Evolutionary conservation across 805 yeast genomes (phyloP).

Genomic region (Teunomyces stri): DNA sequence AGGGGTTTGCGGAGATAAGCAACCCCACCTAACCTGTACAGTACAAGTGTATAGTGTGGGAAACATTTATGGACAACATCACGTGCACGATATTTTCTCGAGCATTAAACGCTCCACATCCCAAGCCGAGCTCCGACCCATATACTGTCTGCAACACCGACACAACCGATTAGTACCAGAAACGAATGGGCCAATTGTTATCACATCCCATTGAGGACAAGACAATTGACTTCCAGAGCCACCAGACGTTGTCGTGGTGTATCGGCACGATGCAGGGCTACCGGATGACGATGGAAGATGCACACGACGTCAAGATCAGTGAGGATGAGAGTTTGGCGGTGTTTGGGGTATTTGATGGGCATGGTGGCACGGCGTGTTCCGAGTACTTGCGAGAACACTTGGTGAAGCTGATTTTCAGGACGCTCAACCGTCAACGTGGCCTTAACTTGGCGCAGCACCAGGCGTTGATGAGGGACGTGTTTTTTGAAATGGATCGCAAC

Average conservation of each 20-base stretch:
- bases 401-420: slow-evolving; percentile 32
- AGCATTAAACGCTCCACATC: background rate
- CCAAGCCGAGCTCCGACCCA: background rate
- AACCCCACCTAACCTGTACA: no score
- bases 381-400: slow-evolving; percentile 47
- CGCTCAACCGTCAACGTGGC: slow-evolving; percentile 14
- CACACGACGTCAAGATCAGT: slow-evolving; percentile 54
- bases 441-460: slow-evolving; percentile 13
- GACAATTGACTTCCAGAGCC: slow-evolving; percentile 47
- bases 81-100: background rate
- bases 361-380: slow-evolving; percentile 70
- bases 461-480: slow-evolving; percentile 27
- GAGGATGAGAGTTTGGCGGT: slow-evolving; percentile 44
- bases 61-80: background rate
- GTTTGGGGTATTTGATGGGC: slow-evolving; percentile 80
- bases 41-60: no score
- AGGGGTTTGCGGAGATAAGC: background rate
- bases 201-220: slow-evolving; percentile 76
- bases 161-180: background rate
- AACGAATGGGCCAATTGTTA: slow-evolving; percentile 65
- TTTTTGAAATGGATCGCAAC: slow-evolving; percentile 36
- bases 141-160: background rate
- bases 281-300: slow-evolving; percentile 73
- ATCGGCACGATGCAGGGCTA: slow-evolving; percentile 81
- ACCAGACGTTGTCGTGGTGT: slow-evolving; percentile 51